Conservation (phyloP, 2,329 filamentous ascomycete genomes). For the Cordyceps cateniannulata region DNA sequence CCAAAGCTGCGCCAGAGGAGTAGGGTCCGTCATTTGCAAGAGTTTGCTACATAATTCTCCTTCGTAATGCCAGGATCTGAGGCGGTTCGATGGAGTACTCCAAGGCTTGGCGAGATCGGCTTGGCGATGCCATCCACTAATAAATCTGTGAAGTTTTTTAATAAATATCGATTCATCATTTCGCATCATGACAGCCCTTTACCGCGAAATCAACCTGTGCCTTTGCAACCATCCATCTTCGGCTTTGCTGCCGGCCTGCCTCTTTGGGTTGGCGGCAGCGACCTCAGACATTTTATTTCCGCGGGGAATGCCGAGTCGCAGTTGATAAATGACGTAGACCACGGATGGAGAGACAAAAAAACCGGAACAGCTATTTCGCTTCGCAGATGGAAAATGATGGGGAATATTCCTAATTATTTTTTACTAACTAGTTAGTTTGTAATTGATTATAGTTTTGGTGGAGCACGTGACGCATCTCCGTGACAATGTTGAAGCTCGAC, state of each 20-base stretch:
- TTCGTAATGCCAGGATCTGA: neutral
- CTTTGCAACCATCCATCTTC: neutral
- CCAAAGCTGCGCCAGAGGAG: neutral
- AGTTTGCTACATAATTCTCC: neutral
- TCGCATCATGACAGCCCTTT: neutral
- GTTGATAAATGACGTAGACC: neutral
- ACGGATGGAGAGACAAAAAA: neutral
- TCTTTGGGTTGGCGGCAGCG: neutral
- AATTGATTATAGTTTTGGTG: neutral
- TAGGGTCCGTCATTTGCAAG: neutral
- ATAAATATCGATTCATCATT: neutral
- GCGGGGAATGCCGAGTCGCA: neutral
- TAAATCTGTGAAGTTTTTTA: neutral
- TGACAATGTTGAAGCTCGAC: neutral
- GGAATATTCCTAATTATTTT: no score
- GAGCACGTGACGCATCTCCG: neutral
- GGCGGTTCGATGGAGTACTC: no score
- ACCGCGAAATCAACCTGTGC: neutral
- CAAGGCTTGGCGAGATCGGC: neutral
- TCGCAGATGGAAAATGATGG: neutral
- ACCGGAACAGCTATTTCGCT: neutral
- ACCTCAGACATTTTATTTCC: neutral
- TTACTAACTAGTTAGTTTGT: no score
- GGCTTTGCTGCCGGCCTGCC: neutral
- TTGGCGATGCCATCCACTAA: neutral